A percentile compares a stretch with the other conserved stretches of the same genome.
Conservation (phyloP, 306 rosid genomes). For the Comarum palustre region DNA sequence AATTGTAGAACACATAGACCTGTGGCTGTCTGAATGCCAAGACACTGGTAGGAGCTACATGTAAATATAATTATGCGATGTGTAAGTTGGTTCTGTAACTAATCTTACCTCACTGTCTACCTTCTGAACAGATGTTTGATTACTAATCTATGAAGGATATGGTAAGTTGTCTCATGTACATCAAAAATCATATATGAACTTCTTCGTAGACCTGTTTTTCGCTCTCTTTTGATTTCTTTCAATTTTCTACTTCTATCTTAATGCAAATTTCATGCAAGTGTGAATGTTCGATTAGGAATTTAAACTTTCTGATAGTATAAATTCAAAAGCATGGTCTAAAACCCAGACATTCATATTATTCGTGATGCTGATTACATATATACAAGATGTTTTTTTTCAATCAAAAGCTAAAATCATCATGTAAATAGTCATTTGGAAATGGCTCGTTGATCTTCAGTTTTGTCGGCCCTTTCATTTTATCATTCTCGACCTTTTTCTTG, state of each 20-base stretch:
- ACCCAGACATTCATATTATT: neutral
- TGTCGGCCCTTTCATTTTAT: neutral
- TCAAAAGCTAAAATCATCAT: neutral
- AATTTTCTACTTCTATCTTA: neutral
- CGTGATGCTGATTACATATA: neutral
- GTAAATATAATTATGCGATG: conserved; percentile 12
- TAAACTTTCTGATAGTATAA: neutral
- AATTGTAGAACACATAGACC: conserved; percentile 62
- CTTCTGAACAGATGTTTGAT: conserved; percentile 22
- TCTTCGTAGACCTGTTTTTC: neutral
- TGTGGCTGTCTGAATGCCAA: conserved; percentile 80
- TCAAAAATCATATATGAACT: neutral
- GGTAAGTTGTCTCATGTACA: neutral
- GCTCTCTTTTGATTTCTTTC: neutral
- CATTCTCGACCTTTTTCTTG: conserved; percentile 3
- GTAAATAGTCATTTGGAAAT: neutral
- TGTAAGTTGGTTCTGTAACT: neutral
- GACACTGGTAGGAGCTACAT: conserved; percentile 27
- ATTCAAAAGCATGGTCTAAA: neutral
- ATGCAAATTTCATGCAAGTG: neutral
- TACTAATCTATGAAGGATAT: conserved; percentile 11
- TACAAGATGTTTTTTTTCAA: neutral
- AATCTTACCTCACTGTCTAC: neutral
- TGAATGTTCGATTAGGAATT: neutral
- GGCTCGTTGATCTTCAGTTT: neutral